phyloP scores from a whole-genome alignment of 805 yeast species.

The Wickerhamiella dianesei region DNA sequence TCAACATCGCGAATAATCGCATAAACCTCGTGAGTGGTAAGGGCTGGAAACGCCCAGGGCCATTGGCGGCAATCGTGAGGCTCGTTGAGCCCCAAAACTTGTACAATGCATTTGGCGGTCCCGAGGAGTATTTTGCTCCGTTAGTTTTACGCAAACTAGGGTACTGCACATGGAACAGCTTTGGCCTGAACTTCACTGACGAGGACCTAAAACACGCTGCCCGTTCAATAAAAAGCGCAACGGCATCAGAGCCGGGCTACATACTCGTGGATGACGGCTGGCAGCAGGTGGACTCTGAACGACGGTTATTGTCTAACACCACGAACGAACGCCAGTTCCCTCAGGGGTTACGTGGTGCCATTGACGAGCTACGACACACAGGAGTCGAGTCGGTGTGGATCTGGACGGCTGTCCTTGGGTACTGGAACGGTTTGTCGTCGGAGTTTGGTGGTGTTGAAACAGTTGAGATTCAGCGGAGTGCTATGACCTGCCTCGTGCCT shows the following conservation, averaged over 20 bases:
- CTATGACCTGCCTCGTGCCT: constrained; percentile 3
- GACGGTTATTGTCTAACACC: constrained; percentile 18
- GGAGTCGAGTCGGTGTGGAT: constrained; percentile 23
- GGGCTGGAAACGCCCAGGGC: neutral
- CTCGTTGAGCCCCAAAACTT: neutral
- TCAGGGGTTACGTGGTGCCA: constrained; percentile 20
- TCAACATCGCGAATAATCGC: neutral
- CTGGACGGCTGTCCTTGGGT: constrained; percentile 25
- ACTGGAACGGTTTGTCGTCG: constrained; percentile 22
- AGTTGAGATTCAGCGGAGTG: constrained; percentile 8
- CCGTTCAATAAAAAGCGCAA: constrained; percentile 13
- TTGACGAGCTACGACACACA: constrained; percentile 12
- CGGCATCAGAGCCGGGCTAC: constrained; percentile 15
- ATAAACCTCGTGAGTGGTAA: neutral
- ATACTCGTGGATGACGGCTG: constrained; percentile 25
- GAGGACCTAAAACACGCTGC: constrained; percentile 17
- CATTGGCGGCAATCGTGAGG: neutral
- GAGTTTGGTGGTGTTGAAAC: constrained; percentile 16
- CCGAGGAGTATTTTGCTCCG: neutral
- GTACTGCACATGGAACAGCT: constrained; percentile 25
- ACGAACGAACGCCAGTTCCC: constrained; percentile 20
- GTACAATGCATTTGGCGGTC: neutral
- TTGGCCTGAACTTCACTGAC: constrained; percentile 19
- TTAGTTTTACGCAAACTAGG: constrained; percentile 12
- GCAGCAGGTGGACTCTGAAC: constrained; percentile 17